A percentile compares a stretch with the other conserved stretches of the same genome.
These are phyloP conservation scores for Pseudodiploospora longispora DNA, from an alignment of 2,329 filamentous ascomycete genomes.

Conservation along the genomic window DNA sequence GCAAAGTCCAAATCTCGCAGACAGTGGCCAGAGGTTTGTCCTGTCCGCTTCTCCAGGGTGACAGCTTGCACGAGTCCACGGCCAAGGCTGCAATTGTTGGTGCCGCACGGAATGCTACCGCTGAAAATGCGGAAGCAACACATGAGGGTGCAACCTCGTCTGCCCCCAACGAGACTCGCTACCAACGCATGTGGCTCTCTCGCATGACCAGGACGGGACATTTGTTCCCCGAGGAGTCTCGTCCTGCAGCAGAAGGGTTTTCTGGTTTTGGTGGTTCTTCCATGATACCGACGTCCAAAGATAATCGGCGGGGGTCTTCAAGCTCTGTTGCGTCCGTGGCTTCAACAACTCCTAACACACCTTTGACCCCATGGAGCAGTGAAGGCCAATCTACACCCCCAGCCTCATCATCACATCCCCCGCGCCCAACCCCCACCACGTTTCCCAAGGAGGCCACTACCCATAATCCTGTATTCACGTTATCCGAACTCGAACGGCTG, in stretches of 20 bases:
- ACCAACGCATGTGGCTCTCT: conserved; percentile 24
- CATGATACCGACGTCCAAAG: conserved; percentile 11
- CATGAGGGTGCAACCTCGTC: background rate
- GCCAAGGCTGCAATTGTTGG: conserved; percentile 20
- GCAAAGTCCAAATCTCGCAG: conserved; percentile 20
- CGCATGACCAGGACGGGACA: conserved; percentile 23
- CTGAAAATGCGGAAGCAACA: background rate
- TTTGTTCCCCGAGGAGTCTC: conserved; percentile 23
- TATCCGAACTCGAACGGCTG: conserved; percentile 13
- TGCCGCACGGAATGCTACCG: background rate
- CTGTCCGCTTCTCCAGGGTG: conserved; percentile 20
- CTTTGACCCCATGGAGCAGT: conserved; percentile 2
- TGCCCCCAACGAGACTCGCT: conserved; percentile 16
- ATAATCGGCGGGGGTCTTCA: conserved; percentile 16
- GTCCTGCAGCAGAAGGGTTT: conserved; percentile 20
- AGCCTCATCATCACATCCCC: background rate
- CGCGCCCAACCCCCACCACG: background rate
- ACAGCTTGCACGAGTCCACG: conserved; percentile 21
- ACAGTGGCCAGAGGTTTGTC: conserved; percentile 17
- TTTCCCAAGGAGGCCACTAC: background rate
- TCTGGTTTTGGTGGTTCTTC: conserved; percentile 19
- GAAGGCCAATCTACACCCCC: background rate
- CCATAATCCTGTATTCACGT: conserved; percentile 8
- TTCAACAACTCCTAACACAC: background rate
- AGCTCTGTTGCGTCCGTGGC: conserved; percentile 14